phyloP scores from a whole-genome alignment of 2,329 filamentous ascomycete species.

The Diaporthe humulicola region DNA sequence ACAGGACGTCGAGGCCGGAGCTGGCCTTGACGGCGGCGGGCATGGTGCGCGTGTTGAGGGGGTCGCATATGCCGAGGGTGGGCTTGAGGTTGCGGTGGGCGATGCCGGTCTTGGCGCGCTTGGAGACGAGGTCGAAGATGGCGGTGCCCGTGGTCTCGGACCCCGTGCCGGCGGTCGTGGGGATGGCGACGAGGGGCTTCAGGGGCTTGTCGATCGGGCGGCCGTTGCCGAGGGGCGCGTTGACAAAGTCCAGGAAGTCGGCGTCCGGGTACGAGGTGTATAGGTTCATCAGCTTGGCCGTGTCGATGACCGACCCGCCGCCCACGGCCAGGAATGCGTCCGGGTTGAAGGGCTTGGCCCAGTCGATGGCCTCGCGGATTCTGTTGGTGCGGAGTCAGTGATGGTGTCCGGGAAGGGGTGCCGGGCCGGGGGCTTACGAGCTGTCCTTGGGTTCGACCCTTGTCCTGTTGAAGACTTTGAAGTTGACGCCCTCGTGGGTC shows the following conservation, averaged over 20 bases:
- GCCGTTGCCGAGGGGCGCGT: constrained; percentile 91
- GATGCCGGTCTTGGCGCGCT: constrained; percentile 94
- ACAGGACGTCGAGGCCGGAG: constrained; percentile 94
- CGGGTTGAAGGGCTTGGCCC: constrained; percentile 82
- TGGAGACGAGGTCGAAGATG: constrained; percentile 94
- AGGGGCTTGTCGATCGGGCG: constrained; percentile 78
- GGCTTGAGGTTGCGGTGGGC: constrained; percentile 97
- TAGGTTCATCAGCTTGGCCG: constrained; percentile 98
- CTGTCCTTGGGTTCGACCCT: constrained; percentile 94
- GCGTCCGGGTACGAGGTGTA: constrained; percentile 93
- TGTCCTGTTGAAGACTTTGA: constrained; percentile 84
- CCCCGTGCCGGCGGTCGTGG: constrained; percentile 88
- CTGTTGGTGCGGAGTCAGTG: constrained; percentile 17
- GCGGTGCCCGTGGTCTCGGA: constrained; percentile 98
- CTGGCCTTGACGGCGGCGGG: constrained; percentile 92
- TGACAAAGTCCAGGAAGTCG: constrained; percentile 97
- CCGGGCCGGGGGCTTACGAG: constrained; percentile 69
- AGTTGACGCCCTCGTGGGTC: constrained; percentile 82
- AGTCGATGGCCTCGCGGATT: constrained; percentile 81
- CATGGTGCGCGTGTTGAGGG: constrained; percentile 96
- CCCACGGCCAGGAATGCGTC: constrained; percentile 96
- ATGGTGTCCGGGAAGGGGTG: not conserved
- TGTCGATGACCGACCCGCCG: constrained; percentile 95
- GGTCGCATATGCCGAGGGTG: constrained; percentile 86
- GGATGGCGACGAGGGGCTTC: constrained; percentile 83